A percentile compares a stretch with the other conserved stretches of the same genome.
phyloP scores from a whole-genome alignment of 768 basidiomycete genomes.

The Termitomyces heimii region DNA sequence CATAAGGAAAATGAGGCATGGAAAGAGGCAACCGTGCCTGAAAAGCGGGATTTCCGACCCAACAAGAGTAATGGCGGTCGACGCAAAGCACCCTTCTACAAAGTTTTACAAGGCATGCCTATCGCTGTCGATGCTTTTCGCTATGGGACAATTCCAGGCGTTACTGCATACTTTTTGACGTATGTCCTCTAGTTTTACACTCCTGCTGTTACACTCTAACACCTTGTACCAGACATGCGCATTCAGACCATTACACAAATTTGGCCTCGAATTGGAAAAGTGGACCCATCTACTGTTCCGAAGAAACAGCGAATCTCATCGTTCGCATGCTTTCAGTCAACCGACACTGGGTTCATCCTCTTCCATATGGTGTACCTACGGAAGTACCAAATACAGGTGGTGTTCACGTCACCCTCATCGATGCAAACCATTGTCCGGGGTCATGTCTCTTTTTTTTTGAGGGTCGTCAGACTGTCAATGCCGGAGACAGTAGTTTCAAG shows the following conservation, averaged over 20 bases:
- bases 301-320: slow-evolving; percentile 89
- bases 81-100: slow-evolving; percentile 90
- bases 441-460: slow-evolving; percentile 93
- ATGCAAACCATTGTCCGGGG: slow-evolving; percentile 98
- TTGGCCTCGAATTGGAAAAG: slow-evolving; percentile 82
- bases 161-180: slow-evolving; percentile 92
- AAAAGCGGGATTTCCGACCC: slow-evolving; percentile 40
- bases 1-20: slow-evolving; percentile 77
- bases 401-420: slow-evolving; percentile 88
- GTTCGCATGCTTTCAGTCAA: slow-evolving; percentile 88
- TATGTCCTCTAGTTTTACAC: slow-evolving; percentile 22
- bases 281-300: slow-evolving; percentile 95
- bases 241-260: slow-evolving; percentile 96
- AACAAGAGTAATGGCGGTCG: slow-evolving; percentile 46
- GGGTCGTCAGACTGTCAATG: slow-evolving; percentile 83
- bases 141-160: slow-evolving; percentile 85
- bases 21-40: slow-evolving; percentile 66
- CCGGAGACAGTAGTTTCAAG: slow-evolving; percentile 77
- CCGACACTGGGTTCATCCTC: slow-evolving; percentile 80
- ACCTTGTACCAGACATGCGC: slow-evolving; percentile 67
- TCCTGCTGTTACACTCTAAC: slow-evolving; percentile 6
- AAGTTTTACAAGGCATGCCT: slow-evolving; percentile 93
- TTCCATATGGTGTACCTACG: slow-evolving; percentile 75
- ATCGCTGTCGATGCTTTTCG: slow-evolving; percentile 97
- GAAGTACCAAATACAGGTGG: slow-evolving; percentile 79